These are phyloP conservation scores for Fomes fomentarius DNA, from an alignment of 1,284 basidiomycete species.

Conservation along the genomic window DNA sequence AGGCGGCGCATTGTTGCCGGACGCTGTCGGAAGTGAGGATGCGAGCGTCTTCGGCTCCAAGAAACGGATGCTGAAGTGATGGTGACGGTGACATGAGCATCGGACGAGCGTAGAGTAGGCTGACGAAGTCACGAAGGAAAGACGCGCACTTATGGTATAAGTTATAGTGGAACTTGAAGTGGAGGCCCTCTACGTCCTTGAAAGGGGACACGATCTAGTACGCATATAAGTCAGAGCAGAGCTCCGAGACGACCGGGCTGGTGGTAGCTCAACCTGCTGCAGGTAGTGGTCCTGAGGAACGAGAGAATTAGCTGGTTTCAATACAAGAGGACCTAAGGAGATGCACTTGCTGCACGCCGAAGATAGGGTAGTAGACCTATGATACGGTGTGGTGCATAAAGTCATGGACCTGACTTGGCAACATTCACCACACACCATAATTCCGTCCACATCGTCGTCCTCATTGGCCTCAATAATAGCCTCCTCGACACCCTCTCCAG, in stretches of 20 bases:
- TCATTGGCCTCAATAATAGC: slow-evolving; percentile 95
- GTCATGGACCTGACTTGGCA: slow-evolving; percentile 2
- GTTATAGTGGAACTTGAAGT: slow-evolving; percentile 97
- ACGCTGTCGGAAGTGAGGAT: slow-evolving; percentile 42
- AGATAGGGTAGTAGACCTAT: slow-evolving; percentile 95
- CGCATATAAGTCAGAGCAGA: slow-evolving; percentile 8
- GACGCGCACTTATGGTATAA: slow-evolving; percentile 94
- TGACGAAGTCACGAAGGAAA: neutral
- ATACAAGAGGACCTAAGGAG: neutral
- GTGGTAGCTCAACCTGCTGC: slow-evolving; percentile 66
- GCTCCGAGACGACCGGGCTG: neutral
- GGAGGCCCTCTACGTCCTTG: slow-evolving; percentile 97
- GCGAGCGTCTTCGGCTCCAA: slow-evolving; percentile 68
- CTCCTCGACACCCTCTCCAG: slow-evolving; percentile 85
- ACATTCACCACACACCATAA: slow-evolving; percentile 72
- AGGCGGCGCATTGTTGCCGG: slow-evolving; percentile 32
- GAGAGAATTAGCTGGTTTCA: slow-evolving; percentile 11
- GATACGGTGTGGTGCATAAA: neutral
- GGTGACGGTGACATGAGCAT: too few relatives aligned
- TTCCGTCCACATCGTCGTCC: slow-evolving; percentile 86
- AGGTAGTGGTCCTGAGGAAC: slow-evolving; percentile 87
- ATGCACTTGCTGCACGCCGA: slow-evolving; percentile 78
- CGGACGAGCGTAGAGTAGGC: too few relatives aligned
- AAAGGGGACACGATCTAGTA: slow-evolving; percentile 92
- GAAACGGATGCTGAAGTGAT: slow-evolving; percentile 68